A percentile compares a stretch with the other conserved stretches of the same genome.
These are phyloP conservation scores for Mortierella sp. DNA, from an alignment of 371 early-diverging fungal genomes.

Conservation along the genomic window DNA sequence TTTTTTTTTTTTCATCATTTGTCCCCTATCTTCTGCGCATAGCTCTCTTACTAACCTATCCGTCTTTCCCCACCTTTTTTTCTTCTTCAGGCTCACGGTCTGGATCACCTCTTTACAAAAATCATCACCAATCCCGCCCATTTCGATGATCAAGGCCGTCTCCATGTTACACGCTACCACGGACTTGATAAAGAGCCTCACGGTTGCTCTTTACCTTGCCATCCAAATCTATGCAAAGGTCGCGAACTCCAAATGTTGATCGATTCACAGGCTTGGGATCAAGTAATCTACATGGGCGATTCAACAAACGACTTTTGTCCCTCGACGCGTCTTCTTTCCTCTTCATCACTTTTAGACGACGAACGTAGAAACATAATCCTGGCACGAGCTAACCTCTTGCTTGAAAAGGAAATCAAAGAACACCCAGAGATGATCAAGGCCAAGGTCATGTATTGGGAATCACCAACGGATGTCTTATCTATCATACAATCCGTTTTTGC, in stretches of 20 bases:
- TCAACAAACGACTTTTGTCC: slow-evolving; percentile 76
- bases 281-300: slow-evolving; percentile 72
- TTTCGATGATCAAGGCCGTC: slow-evolving; percentile 64
- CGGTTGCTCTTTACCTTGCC: slow-evolving; percentile 73
- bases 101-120: slow-evolving; percentile 65
- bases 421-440: slow-evolving; percentile 28
- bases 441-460: slow-evolving; percentile 44
- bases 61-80: too few relatives aligned
- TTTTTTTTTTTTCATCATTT: too few relatives aligned
- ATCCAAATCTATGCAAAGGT: slow-evolving; percentile 85
- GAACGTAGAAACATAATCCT: slow-evolving; percentile 30
- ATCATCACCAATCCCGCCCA: slow-evolving; percentile 82
- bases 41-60: too few relatives aligned
- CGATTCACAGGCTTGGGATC: slow-evolving; percentile 53
- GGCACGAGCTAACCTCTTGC: slow-evolving; percentile 28
- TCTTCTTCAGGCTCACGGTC: slow-evolving; percentile 61
- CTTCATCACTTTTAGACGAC: neutral
- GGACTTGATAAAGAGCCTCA: slow-evolving; percentile 65
- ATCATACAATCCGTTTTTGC: neutral
- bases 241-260: slow-evolving; percentile 48
- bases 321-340: slow-evolving; percentile 57
- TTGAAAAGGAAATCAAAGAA: slow-evolving; percentile 37
- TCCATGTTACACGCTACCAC: slow-evolving; percentile 67
- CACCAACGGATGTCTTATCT: neutral
- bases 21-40: too few relatives aligned